These are phyloP conservation scores for Paecilomyces formosus DNA, from an alignment of 2,329 filamentous ascomycete species.

Conservation along the genomic window DNA sequence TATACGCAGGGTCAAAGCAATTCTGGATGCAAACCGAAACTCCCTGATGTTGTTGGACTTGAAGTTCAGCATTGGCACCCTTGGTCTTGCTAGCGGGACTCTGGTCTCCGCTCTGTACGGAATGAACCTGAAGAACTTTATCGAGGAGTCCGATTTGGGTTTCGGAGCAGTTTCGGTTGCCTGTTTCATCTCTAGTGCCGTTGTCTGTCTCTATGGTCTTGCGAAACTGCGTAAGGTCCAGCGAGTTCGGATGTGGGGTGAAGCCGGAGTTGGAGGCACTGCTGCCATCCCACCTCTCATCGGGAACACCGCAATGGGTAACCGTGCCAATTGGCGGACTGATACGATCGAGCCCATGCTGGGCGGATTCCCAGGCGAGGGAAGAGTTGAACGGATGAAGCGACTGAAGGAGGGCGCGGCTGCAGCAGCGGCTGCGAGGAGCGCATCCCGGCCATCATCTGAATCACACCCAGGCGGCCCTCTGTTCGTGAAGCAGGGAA, in stretches of 20 bases:
- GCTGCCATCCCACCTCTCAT: conserved; percentile 20
- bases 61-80: conserved; percentile 90
- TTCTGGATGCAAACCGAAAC: conserved; percentile 96
- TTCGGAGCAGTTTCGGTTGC: conserved; percentile 67
- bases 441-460: not conserved
- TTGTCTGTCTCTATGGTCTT: conserved; percentile 79
- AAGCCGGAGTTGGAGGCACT: conserved; percentile 35
- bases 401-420: conserved; percentile 26
- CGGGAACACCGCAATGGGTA: conserved; percentile 14
- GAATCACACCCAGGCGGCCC: not conserved
- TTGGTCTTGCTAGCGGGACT: conserved; percentile 89
- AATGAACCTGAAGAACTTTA: conserved; percentile 98
- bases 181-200: conserved; percentile 63
- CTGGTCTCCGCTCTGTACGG: conserved; percentile 98
- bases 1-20: conserved; percentile 71
- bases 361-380: conserved; percentile 32
- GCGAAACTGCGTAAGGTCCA: conserved; percentile 78
- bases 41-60: conserved; percentile 95
- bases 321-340: conserved; percentile 34
- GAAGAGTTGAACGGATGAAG: conserved; percentile 27
- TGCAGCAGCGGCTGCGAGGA: conserved; percentile 8
- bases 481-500: not conserved
- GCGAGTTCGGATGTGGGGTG: conserved; percentile 77
- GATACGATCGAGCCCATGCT: conserved; percentile 37
- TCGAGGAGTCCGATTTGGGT: conserved; percentile 85